phyloP scores from a whole-genome alignment of 2,329 filamentous ascomycete genomes.

The Aspergillus phoenicis region DNA sequence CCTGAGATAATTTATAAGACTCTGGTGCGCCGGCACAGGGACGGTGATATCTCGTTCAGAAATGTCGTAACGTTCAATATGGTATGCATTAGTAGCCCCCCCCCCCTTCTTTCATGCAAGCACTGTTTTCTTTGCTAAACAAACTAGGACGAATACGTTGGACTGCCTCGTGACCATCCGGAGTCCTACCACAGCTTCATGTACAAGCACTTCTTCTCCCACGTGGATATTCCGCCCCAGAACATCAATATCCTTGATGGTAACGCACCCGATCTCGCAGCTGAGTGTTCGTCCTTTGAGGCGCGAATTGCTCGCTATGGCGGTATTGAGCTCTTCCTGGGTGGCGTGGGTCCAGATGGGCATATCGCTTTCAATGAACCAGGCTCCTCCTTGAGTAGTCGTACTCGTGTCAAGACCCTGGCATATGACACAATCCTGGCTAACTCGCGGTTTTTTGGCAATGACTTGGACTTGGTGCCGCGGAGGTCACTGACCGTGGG shows the following conservation, averaged over 20 bases:
- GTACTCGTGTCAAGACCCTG: constrained; percentile 82
- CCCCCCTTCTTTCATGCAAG: not conserved
- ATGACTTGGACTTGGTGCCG: constrained; percentile 73
- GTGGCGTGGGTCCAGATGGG: constrained; percentile 81
- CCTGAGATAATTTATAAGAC: constrained; percentile 76
- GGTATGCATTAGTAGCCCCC: constrained; percentile 52
- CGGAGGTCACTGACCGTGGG: constrained; percentile 83
- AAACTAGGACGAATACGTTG: constrained; percentile 78
- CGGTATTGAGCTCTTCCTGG: constrained; percentile 83
- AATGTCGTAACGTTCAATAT: constrained; percentile 93
- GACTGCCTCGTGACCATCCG: constrained; percentile 77
- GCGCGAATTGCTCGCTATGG: constrained; percentile 72
- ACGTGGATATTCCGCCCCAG: constrained; percentile 75
- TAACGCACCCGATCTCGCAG: constrained; percentile 73
- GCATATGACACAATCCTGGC: constrained; percentile 85
- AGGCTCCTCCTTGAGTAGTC: constrained; percentile 73
- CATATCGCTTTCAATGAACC: constrained; percentile 93
- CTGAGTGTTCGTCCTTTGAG: constrained; percentile 79
- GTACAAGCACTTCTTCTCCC: constrained; percentile 90
- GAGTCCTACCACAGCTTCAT: constrained; percentile 91
- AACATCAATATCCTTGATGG: constrained; percentile 86
- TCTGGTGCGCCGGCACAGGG: constrained; percentile 59
- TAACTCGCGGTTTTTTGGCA: constrained; percentile 81
- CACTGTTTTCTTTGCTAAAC: constrained; percentile 16
- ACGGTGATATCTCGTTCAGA: constrained; percentile 71